Base-by-base conservation (phyloP, 257 asterid genomes). In the Coffea canephora region DNA sequence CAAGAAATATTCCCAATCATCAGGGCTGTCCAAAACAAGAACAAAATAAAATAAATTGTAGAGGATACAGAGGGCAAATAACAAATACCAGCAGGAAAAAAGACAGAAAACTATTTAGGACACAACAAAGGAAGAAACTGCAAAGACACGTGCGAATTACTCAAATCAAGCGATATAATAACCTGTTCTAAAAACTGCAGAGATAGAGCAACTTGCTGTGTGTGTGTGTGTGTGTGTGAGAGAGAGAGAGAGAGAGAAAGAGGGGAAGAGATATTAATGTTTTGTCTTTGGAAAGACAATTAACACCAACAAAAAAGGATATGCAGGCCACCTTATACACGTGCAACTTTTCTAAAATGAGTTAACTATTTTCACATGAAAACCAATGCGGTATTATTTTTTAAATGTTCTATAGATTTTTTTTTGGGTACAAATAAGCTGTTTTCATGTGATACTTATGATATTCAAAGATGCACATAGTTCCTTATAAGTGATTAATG, bases 1-100 rank as follows among this genome's bases (percentile, higher is more conserved):
- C 83, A 86, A 90, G 87, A 90, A 92, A 87, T 93, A 89, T 79
- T 94, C 95, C 98, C 98, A 94, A 79, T 96, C 99, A 82, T 92
- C 98, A 55, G 99, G 97, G 83, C 99, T 96, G 83, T 77, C 62
- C n/a, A 21, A 57, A 57, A 84, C 82, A 86, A 80, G 59, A 64
- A 71, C 39, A 73, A 82, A 31, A 31, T 31, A 31, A 83, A 81
- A 62, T 46, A 75, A 78, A 76, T 55, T 67, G 25, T 23, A 49
- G 68, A 70, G 66, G 67, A 74, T 57, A 65, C 68, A 34, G 70
- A 4, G 31, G 69, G 79, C 77, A 80, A 68, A 52, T 74, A 73
- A 39, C 46, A 75, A 46, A 16, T 45, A 27, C 25, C 8, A 49
- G 18, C 52, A 61, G 46, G 41, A 77, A 71, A 48, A 36, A 19